Base-by-base conservation (phyloP, 2,329 filamentous ascomycete genomes). In the Botrytis pseudocinerea region DNA sequence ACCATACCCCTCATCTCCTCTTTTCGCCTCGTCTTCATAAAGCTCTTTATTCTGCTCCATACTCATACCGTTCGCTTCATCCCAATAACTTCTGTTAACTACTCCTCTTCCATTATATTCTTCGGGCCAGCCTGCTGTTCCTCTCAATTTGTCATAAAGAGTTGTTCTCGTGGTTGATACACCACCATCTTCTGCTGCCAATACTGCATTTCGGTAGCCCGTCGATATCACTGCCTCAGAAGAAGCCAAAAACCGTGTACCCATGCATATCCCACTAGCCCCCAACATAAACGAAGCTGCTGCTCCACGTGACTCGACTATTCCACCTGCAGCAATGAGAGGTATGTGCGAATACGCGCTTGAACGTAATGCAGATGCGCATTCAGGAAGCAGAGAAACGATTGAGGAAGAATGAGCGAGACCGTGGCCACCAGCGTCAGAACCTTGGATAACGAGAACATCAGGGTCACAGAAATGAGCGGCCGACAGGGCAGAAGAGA, bases 91-190 rank as follows among this genome's bases (percentile, higher is more conserved):
- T 76, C 82, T 79, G 77, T 91, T 91, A 10, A 88, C 79, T 3
- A 91, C 82, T 0, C 85, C 87, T n/a, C 90, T 82, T 0, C 85
- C 89, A 79, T 88, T 86, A 78, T 90, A 90, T 22, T 81, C 81
- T 51, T 81, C 80, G 0, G 89, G 88, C 90, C 90, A 92, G 2
- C 84, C 85, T 28, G 82, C 83, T 0, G 88, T 91, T 0, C 88
- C 88, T 7, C 89, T 79, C 8, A 88, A 78, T 7, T 77, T 78
- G 79, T 89, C 87, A 77, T 87, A 89, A 1, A 88, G 78, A 57
- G 83, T 85, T 4, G 85, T 86, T 66, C 86, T 78, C 10, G 83
- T 82, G 0, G 87, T 89, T n/a, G 76, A 83, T 63, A 84, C 80
- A 0, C 87, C 87, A 1, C 87, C 87, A 78, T 89, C 87, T 1